These are phyloP conservation scores for Phyllosticta citribraziliensis DNA, from an alignment of 2,329 filamentous ascomycete genomes.

Conservation along the genomic window DNA sequence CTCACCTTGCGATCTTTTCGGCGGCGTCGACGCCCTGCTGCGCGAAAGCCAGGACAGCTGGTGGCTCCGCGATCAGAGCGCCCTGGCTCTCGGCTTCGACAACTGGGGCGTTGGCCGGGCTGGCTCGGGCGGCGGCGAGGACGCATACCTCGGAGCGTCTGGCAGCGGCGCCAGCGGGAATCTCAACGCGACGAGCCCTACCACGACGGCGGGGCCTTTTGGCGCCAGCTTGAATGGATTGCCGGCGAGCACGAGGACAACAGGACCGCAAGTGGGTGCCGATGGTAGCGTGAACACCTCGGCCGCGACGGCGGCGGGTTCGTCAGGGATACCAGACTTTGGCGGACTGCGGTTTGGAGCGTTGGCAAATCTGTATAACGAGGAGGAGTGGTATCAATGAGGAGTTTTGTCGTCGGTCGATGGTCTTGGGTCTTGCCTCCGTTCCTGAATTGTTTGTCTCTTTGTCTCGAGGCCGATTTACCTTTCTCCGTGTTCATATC, in stretches of 20 bases:
- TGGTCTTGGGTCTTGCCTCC: too few relatives aligned
- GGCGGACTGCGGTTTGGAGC: constrained; percentile 11
- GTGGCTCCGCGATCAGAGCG: constrained; percentile 53
- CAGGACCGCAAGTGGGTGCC: not conserved
- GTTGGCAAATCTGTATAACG: constrained; percentile 24
- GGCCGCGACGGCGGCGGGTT: not conserved
- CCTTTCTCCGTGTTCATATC: too few relatives aligned
- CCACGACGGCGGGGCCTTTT: not conserved
- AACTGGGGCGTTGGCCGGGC: constrained; percentile 41
- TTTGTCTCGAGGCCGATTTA: too few relatives aligned
- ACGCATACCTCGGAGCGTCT: constrained; percentile 2
- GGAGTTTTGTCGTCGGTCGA: not conserved
- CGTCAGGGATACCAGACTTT: constrained; percentile 15
- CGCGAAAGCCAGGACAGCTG: constrained; percentile 50
- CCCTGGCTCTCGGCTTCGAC: constrained; percentile 51
- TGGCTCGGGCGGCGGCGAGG: not conserved
- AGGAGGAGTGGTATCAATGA: constrained; percentile 34
- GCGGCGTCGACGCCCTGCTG: constrained; percentile 50
- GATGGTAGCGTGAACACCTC: not conserved
- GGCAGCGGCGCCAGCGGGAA: not conserved
- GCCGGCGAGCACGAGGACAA: not conserved
- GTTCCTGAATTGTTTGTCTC: too few relatives aligned
- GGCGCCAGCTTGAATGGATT: not conserved
- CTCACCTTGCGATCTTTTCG: constrained; percentile 46
- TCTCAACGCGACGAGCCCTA: not conserved